Evolutionary conservation across 257 asterid species (phyloP), one percentile per base, ranked within the genome.

Genomic region (Cynanchum wilfordii): DNA sequence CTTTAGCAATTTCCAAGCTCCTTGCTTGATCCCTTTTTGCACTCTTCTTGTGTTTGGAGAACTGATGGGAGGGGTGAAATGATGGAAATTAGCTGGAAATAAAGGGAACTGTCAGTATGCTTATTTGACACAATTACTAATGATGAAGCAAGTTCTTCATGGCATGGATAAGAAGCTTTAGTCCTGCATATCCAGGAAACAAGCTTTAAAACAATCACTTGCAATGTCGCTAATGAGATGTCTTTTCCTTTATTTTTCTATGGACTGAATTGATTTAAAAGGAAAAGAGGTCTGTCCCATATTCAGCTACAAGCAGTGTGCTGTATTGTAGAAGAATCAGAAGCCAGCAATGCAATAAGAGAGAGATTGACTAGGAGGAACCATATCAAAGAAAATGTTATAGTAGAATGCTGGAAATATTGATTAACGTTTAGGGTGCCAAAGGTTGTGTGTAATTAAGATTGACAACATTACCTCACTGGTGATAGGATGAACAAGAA

Each of bases 11-110:
- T 24, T 30, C 20, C 11, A 17, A 54, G 24, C 25, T 30, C 57
- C 22, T 19, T 52, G 65, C 25, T 58, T n/a, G 45, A n/a, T 72
- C 42, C 77, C 70, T 72, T 63, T 6, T 63, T 6, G 71, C 78
- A 64, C 83, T 88, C 93, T 45, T 82, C 81, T 16, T 29, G 66
- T 10, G 82, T 82, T 73, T 27, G 86, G 72, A 92, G 88, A 70
- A 83, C 79, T 74, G 74, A 73, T 59, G 96, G 98, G 77, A 88
- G 92, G 49, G 96, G 88, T 29, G 94, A 96, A 42, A 78, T 75
- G 75, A 92, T 82, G 56, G 84, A 80, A 70, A 85, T 75, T 36
- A 72, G 71, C 98, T 92, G 88, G 67, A 38, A 10, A 4, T 1
- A 29, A 50, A 68, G 50, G 49, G 38, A 17, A 66, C 11, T 22